A percentile compares a stretch with the other conserved stretches of the same genome.
These are phyloP conservation scores for Fragaria vesca DNA, from an alignment of 306 rosid genomes.

Conservation along the genomic window DNA sequence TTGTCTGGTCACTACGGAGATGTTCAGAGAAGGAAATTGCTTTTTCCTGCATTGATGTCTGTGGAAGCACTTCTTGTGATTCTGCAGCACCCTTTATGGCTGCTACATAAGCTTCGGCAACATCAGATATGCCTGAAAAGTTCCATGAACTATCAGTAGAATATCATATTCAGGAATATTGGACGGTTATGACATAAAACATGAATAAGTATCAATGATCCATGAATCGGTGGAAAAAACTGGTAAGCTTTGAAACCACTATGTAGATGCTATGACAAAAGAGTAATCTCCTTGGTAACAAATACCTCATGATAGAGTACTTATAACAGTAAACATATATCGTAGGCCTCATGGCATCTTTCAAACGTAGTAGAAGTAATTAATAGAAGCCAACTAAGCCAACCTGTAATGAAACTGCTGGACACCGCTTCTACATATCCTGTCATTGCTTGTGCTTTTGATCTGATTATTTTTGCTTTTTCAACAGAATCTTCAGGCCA, in stretches of 20 bases:
- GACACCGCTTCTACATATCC: slow-evolving; percentile 87
- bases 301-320: not conserved
- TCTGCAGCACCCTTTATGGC: slow-evolving; percentile 70
- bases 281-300: not conserved
- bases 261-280: not conserved
- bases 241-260: not conserved
- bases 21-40: slow-evolving; percentile 58
- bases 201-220: not conserved
- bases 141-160: slow-evolving; percentile 7
- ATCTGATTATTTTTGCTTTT: slow-evolving; percentile 81
- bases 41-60: slow-evolving; percentile 61
- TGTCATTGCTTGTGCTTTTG: slow-evolving; percentile 69
- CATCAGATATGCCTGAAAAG: slow-evolving; percentile 82
- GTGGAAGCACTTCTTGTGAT: slow-evolving; percentile 51
- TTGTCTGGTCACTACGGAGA: slow-evolving; percentile 66
- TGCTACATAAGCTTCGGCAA: slow-evolving; percentile 75
- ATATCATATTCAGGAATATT: not conserved
- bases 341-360: not conserved
- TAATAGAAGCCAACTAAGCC: slow-evolving; percentile 1
- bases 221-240: not conserved
- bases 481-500: slow-evolving; percentile 94
- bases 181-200: not conserved
- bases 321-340: not conserved
- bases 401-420: slow-evolving; percentile 85
- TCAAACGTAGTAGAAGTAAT: not conserved